Conservation (phyloP, 1,139 yeast genomes). For the Hansenula anomala region DNA sequence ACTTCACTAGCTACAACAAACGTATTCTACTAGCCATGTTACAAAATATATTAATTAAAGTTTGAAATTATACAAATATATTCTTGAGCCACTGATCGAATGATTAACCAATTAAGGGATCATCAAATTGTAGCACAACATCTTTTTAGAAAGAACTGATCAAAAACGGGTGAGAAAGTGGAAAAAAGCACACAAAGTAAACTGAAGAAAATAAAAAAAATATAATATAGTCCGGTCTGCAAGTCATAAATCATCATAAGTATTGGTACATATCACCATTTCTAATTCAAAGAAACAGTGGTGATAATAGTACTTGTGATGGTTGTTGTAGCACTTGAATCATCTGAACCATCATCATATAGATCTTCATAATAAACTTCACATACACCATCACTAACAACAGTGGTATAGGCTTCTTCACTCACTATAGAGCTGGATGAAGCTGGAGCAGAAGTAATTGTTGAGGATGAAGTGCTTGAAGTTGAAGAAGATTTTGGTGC, state of each 20-base stretch:
- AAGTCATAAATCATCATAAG: conserved; percentile 1
- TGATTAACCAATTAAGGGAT: conserved; percentile 1
- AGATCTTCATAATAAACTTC: conserved; percentile 25
- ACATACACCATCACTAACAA: conserved; percentile 23
- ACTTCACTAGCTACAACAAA: conserved; percentile 5
- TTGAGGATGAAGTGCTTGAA: conserved; percentile 15
- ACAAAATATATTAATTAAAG: no score
- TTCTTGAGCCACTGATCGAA: not conserved
- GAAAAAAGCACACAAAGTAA: not conserved
- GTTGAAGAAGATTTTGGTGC: conserved; percentile 20
- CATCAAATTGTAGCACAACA: not conserved
- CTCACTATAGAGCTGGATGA: conserved; percentile 14
- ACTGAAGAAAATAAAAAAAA: not conserved
- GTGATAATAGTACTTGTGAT: conserved; percentile 21
- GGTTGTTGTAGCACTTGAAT: conserved; percentile 21
- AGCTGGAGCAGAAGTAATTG: conserved; percentile 8
- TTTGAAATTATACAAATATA: not conserved
- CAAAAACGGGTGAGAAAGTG: not conserved
- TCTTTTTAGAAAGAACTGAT: no score
- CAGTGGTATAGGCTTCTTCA: conserved; percentile 16
- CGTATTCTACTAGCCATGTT: no score
- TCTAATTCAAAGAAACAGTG: conserved; percentile 18
- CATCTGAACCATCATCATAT: conserved; percentile 22
- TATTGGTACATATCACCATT: not conserved
- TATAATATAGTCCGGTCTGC: not conserved